phyloP scores from a whole-genome alignment of 257 asterid species.

The Buddleja alternifolia region DNA sequence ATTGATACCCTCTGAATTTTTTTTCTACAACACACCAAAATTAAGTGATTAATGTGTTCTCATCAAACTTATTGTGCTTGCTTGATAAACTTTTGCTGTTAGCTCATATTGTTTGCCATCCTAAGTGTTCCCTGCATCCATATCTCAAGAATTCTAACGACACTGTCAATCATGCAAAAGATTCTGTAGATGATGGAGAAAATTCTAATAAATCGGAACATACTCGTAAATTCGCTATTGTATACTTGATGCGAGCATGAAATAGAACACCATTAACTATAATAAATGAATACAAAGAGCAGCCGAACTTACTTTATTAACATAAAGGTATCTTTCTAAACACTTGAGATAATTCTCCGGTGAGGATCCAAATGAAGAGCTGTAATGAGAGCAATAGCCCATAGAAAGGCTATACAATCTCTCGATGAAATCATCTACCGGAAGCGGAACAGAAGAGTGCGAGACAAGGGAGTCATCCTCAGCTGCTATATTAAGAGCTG shows the following conservation, averaged over 20 bases:
- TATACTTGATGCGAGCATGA: conserved; percentile 9
- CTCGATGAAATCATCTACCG: conserved; percentile 70
- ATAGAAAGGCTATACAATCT: conserved; percentile 75
- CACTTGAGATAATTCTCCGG: conserved; percentile 66
- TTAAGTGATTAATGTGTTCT: not conserved
- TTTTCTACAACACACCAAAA: not conserved
- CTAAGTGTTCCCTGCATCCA: conserved; percentile 12
- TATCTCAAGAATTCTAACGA: conserved; percentile 21
- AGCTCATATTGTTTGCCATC: conserved; percentile 1
- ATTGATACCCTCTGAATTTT: not conserved
- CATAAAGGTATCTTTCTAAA: conserved; percentile 64
- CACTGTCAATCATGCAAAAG: conserved; percentile 20
- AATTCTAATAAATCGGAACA: conserved; percentile 12
- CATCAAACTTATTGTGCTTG: not conserved
- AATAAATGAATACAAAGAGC: conserved; percentile 12
- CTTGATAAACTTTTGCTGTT: not conserved
- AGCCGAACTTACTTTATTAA: conserved; percentile 58
- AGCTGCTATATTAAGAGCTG: conserved; percentile 80
- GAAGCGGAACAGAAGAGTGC: conserved; percentile 88
- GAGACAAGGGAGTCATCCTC: conserved; percentile 84
- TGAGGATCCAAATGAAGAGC: conserved; percentile 61
- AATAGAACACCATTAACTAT: conserved; percentile 13
- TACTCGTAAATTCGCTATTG: conserved; percentile 14
- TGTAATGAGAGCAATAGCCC: conserved; percentile 68
- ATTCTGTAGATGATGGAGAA: conserved; percentile 13